Evolutionary conservation across 495 filamentous ascomycete genomes (phyloP).

Genomic region (Penicillium robsamsonii): DNA sequence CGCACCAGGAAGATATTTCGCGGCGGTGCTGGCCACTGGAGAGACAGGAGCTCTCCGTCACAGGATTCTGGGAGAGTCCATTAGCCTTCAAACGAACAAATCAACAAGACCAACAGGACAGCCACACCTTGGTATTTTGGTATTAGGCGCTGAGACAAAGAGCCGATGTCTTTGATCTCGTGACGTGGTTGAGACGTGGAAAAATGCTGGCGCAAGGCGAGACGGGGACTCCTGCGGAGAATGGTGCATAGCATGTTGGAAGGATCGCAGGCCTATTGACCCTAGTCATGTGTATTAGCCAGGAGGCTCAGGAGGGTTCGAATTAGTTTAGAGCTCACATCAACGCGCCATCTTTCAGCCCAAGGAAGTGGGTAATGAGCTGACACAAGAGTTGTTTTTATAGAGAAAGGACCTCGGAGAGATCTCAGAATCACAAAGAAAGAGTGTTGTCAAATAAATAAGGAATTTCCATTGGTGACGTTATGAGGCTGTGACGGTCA

Average conservation of each 20-base stretch:
- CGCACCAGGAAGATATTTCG: conserved; percentile 88
- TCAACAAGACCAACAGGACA: not conserved
- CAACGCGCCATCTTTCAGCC: conserved; percentile 8
- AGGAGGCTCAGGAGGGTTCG: not conserved
- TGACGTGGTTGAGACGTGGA: conserved; percentile 36
- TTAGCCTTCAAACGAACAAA: conserved; percentile 1
- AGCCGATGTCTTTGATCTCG: conserved; percentile 45
- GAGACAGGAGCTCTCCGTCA: conserved; percentile 65
- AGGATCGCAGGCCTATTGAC: not conserved
- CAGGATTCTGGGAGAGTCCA: conserved; percentile 44
- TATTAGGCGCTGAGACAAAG: conserved; percentile 40
- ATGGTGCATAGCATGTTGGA: conserved; percentile 19
- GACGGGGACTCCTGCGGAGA: conserved; percentile 8
- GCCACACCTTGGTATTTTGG: conserved; percentile 54
- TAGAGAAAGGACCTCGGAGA: no score
- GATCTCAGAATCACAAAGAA: not conserved
- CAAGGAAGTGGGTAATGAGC: not conserved
- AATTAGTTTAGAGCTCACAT: conserved; percentile 6
- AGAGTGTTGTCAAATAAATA: not conserved
- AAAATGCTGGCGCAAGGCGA: conserved; percentile 31
- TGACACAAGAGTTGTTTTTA: not conserved
- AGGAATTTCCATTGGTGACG: conserved; percentile 6
- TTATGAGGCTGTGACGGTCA: not conserved
- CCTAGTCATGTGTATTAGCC: conserved; percentile 7
- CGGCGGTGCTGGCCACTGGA: conserved; percentile 86